Conservation (phyloP, 768 basidiomycete genomes). For the Ramaria rubella region DNA sequence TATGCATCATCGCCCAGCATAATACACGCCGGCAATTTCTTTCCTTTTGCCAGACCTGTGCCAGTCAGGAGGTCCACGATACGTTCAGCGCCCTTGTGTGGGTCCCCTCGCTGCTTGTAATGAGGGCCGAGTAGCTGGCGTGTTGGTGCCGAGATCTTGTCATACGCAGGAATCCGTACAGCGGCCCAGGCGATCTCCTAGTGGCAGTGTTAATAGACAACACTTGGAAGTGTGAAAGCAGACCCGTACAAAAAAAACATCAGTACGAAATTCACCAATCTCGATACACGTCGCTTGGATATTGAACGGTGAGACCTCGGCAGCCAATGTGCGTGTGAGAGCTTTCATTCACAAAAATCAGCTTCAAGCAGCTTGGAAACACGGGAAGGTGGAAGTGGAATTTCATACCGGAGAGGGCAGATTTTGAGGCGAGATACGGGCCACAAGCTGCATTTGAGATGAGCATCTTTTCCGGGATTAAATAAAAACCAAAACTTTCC, state of each 20-base stretch:
- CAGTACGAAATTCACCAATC: constrained; percentile 22
- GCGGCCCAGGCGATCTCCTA: background rate
- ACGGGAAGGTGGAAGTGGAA: background rate
- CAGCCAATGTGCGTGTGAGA: constrained; percentile 18
- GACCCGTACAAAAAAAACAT: constrained; percentile 5
- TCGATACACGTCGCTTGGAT: constrained; percentile 9
- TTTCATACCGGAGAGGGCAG: background rate
- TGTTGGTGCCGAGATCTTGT: background rate
- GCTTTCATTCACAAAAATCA: constrained; percentile 17
- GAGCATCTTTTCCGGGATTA: constrained; percentile 24
- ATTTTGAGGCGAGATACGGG: constrained; percentile 15
- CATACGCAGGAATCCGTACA: background rate
- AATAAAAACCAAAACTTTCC: background rate
- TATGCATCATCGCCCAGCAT: background rate
- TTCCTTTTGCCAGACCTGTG: constrained; percentile 19
- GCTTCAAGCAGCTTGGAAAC: no score
- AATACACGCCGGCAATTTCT: background rate
- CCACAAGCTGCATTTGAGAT: constrained; percentile 21
- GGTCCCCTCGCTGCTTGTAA: constrained; percentile 20
- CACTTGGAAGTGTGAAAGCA: background rate
- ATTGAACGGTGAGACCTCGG: constrained; percentile 19
- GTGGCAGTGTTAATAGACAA: background rate
- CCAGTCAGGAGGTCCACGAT: constrained; percentile 20
- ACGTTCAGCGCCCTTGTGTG: constrained; percentile 18
- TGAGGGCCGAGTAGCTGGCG: constrained; percentile 21